Evolutionary conservation across 176 grass and related monocot species (phyloP).

Genomic region (Aegilops bicornis): DNA sequence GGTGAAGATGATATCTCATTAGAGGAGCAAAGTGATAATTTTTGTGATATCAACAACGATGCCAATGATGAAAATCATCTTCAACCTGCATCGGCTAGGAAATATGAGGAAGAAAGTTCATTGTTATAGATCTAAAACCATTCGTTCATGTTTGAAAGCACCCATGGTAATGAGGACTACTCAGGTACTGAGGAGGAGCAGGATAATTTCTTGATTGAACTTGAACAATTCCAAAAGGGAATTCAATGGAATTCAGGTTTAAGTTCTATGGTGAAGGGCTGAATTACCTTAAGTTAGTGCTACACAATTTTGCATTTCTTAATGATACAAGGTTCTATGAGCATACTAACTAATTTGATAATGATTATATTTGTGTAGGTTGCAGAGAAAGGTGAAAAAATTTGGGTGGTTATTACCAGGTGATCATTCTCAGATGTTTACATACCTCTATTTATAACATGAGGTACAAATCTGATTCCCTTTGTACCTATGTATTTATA

Average conservation of each 20-base stretch:
- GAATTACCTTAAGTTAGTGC: too few species aligned
- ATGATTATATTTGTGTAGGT: constrained; percentile 31
- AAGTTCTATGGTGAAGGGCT: too few species aligned
- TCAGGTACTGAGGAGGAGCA: constrained; percentile 81
- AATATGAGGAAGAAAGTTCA: too few species aligned
- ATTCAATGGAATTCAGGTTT: background rate
- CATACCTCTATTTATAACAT: background rate
- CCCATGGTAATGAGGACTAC: constrained; percentile 57
- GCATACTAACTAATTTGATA: background rate
- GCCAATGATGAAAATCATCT: background rate
- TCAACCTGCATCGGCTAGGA: background rate
- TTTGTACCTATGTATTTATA: background rate
- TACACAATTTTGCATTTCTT: too few species aligned
- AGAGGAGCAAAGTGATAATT: background rate
- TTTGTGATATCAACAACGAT: background rate
- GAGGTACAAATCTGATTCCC: background rate
- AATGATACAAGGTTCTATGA: background rate
- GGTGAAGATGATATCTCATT: background rate
- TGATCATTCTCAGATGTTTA: constrained; percentile 14
- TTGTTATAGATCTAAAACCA: background rate
- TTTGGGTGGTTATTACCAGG: constrained; percentile 90
- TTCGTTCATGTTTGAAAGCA: constrained; percentile 59
- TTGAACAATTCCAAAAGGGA: constrained; percentile 59
- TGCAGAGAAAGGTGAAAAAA: constrained; percentile 74
- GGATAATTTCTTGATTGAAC: constrained; percentile 66